Conservation (phyloP, 2,329 filamentous ascomycete species). For the Scedosporium aurantiacum region DNA sequence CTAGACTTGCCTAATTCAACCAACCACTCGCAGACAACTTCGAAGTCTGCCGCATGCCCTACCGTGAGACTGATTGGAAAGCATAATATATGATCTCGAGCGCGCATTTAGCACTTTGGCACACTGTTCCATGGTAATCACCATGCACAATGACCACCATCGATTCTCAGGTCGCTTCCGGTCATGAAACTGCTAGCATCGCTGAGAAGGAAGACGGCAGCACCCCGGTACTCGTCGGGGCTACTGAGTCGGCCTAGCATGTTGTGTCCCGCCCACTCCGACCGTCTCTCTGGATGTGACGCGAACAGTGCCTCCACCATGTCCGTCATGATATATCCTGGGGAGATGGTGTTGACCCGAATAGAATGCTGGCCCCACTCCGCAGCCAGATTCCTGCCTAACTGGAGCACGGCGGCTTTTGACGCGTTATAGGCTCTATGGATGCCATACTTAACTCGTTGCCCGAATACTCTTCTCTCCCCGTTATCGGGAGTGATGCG, state of each 20-base stretch:
- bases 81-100: too few species aligned
- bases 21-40: too few species aligned
- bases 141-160: constrained; percentile 44
- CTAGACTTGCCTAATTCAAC: too few species aligned
- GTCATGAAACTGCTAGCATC: constrained; percentile 70
- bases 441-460: constrained; percentile 29
- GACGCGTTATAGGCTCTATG: constrained; percentile 61
- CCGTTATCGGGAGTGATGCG: not conserved
- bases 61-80: too few species aligned
- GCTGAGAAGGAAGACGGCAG: constrained; percentile 63
- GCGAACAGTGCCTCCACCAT: constrained; percentile 78
- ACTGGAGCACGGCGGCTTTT: constrained; percentile 63
- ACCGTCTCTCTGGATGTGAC: constrained; percentile 55
- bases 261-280: constrained; percentile 71
- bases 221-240: constrained; percentile 60
- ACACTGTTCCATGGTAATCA: not conserved
- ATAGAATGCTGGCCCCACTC: constrained; percentile 67
- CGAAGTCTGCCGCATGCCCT: too few species aligned
- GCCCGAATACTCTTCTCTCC: not conserved
- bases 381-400: constrained; percentile 56
- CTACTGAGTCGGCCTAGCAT: constrained; percentile 64
- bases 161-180: constrained; percentile 60
- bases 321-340: constrained; percentile 68
- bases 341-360: constrained; percentile 70
- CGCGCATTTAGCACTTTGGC: too few species aligned